A percentile compares a stretch with the other conserved stretches of the same genome.
Evolutionary conservation across 2,329 filamentous ascomycete genomes (phyloP).

Genomic region (Diplodia sapinea): DNA sequence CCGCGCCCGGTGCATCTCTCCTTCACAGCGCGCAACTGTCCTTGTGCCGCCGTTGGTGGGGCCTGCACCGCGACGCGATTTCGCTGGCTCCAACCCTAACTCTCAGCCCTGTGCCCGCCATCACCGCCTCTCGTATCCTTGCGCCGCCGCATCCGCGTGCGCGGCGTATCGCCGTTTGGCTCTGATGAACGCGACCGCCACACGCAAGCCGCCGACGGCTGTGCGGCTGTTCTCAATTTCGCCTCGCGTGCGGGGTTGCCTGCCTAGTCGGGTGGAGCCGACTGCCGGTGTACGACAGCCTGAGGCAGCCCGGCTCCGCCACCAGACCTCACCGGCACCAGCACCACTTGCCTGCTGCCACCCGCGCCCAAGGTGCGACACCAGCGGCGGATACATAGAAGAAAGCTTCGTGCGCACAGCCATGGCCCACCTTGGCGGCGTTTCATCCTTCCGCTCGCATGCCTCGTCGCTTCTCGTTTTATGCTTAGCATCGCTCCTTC

Average conservation of each 20-base stretch:
- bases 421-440: not conserved
- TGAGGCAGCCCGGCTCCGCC: not conserved
- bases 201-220: constrained; percentile 4
- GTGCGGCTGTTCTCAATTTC: constrained; percentile 20
- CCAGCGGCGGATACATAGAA: not conserved
- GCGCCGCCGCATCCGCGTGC: not conserved
- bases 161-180: constrained; percentile 10
- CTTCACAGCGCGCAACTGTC: not conserved
- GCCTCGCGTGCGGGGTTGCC: constrained; percentile 21
- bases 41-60: not conserved
- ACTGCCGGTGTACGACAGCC: not conserved
- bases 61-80: not conserved
- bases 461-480: constrained; percentile 2
- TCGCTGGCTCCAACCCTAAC: not conserved
- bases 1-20: not conserved
- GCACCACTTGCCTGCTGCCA: not conserved
- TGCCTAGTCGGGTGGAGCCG: not conserved
- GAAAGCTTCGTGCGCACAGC: no score
- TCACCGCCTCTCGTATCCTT: constrained; percentile 26
- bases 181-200: constrained; percentile 2
- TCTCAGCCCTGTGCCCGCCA: constrained; percentile 8
- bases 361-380: not conserved
- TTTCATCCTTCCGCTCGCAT: constrained; percentile 8
- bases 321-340: not conserved
- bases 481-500: constrained; percentile 1